phyloP scores from a whole-genome alignment of 2,329 filamentous ascomycete species.

The Fusarium nematophilum region DNA sequence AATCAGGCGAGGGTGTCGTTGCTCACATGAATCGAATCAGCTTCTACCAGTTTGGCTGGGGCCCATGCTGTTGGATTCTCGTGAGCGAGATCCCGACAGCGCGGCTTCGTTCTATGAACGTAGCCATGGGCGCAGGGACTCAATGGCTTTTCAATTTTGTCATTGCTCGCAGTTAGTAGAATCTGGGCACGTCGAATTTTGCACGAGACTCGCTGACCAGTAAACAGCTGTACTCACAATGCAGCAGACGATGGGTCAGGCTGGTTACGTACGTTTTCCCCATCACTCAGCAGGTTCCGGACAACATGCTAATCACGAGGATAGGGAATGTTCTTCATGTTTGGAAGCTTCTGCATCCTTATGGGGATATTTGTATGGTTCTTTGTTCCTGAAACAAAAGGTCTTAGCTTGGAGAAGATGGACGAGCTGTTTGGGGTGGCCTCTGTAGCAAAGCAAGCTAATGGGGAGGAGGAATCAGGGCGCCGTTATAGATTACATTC shows the following conservation, averaged over 20 bases:
- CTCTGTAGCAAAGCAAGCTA: too few relatives aligned
- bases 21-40: conserved; percentile 34
- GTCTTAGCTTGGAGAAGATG: conserved; percentile 71
- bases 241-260: conserved; percentile 64
- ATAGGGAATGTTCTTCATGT: conserved; percentile 75
- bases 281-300: neutral
- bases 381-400: conserved; percentile 78
- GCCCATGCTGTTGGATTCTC: conserved; percentile 79
- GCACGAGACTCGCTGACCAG: too few relatives aligned
- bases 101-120: conserved; percentile 73
- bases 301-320: neutral
- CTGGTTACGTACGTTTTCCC: conserved; percentile 52
- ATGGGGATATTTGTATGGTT: conserved; percentile 76
- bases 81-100: conserved; percentile 76
- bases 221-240: conserved; percentile 72
- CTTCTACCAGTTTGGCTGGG: conserved; percentile 78
- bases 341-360: conserved; percentile 71
- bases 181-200: too few relatives aligned
- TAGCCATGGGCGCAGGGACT: conserved; percentile 74
- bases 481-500: too few relatives aligned
- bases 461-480: too few relatives aligned
- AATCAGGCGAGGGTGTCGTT: neutral
- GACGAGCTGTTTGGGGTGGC: conserved; percentile 74
- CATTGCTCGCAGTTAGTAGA: conserved; percentile 65
- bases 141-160: conserved; percentile 83